phyloP scores from a whole-genome alignment of 371 early-diverging fungal species.

The Apophysomyces ossiformis region DNA sequence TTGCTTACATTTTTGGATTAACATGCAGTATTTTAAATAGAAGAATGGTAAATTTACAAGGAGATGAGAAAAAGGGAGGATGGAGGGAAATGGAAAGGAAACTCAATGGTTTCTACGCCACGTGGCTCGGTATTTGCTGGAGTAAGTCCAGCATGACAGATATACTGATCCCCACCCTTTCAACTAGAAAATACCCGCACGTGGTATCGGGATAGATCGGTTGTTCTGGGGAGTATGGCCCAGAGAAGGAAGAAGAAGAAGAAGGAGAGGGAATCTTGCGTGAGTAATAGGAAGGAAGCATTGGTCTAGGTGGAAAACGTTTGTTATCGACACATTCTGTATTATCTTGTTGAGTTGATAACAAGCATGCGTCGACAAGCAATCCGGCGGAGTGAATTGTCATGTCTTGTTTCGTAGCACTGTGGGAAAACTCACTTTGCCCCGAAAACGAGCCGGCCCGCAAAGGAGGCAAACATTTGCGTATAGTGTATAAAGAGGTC shows the following conservation, averaged over 20 bases:
- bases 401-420: conserved; percentile 4
- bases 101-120: background rate
- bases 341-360: conserved; percentile 3
- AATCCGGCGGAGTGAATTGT: conserved; percentile 16
- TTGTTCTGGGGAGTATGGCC: conserved; percentile 13
- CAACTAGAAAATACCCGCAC: conserved; percentile 27
- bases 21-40: too few species aligned
- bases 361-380: conserved; percentile 22
- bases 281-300: conserved; percentile 15
- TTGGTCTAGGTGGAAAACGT: conserved; percentile 14
- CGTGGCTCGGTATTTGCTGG: conserved; percentile 9
- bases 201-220: conserved; percentile 14
- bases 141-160: conserved; percentile 22
- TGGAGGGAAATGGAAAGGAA: background rate
- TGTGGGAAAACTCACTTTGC: conserved; percentile 23
- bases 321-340: background rate
- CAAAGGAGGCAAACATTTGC: conserved; percentile 28
- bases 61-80: background rate
- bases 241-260: background rate
- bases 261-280: conserved; percentile 14
- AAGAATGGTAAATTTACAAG: background rate
- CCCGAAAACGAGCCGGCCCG: conserved; percentile 34
- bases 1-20: too few species aligned
- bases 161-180: conserved; percentile 21
- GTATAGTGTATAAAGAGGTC: conserved; percentile 32